A percentile compares a stretch with the other conserved stretches of the same genome.
phyloP scores from a whole-genome alignment of 1,284 basidiomycete genomes.

The Cryptococcus wingfieldii region DNA sequence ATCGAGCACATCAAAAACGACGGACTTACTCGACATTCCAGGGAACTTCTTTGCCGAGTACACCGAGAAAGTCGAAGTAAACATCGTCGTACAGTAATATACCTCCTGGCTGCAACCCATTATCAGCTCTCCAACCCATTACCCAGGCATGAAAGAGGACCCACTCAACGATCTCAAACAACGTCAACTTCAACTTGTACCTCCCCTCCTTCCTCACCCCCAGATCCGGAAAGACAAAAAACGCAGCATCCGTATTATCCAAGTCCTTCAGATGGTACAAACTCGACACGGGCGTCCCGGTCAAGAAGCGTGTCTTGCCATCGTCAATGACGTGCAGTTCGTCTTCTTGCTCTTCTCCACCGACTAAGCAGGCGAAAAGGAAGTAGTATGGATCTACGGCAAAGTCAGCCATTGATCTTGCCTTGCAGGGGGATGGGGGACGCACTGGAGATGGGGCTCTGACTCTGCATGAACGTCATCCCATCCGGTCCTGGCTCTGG shows the following conservation, averaged over 20 bases:
- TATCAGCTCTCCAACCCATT: not conserved
- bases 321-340: conserved; percentile 91
- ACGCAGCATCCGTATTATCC: conserved; percentile 78
- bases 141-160: conserved; percentile 38
- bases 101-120: conserved; percentile 62
- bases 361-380: conserved; percentile 83
- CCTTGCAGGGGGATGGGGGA: not conserved
- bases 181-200: conserved; percentile 77
- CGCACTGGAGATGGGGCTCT: conserved; percentile 9
- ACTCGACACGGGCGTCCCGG: conserved; percentile 67
- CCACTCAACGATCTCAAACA: conserved; percentile 90
- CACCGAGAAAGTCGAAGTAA: conserved; percentile 64
- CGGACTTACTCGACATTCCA: conserved; percentile 73
- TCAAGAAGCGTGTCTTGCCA: conserved; percentile 56
- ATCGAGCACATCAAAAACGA: not conserved
- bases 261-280: conserved; percentile 94
- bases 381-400: conserved; percentile 85
- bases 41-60: conserved; percentile 94
- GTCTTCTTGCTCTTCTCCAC: conserved; percentile 69
- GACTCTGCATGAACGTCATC: conserved; percentile 47
- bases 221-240: conserved; percentile 85
- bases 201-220: conserved; percentile 84
- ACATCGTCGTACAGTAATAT: conserved; percentile 81
- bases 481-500: conserved; percentile 20
- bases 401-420: not conserved